phyloP scores from a whole-genome alignment of 805 yeast genomes.

The Saturnispora mendoncae region DNA sequence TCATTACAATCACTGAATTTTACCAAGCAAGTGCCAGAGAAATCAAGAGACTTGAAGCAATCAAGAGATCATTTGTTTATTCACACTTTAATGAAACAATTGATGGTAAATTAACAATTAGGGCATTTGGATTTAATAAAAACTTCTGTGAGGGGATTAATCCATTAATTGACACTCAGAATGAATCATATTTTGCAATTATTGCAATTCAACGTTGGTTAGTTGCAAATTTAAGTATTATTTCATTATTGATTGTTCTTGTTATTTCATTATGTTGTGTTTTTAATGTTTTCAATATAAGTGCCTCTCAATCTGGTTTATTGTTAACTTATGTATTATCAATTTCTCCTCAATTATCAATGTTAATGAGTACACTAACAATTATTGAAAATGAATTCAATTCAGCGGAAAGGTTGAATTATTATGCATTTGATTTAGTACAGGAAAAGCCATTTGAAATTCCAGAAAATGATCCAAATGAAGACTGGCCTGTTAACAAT shows the following conservation, averaged over 20 bases:
- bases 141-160: no score
- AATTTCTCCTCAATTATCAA: slow-evolving; percentile 44
- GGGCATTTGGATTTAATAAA: slow-evolving; percentile 41
- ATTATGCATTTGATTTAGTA: slow-evolving; percentile 54
- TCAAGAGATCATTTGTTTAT: slow-evolving; percentile 61
- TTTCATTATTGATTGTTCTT: no score
- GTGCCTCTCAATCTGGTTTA: slow-evolving; percentile 60
- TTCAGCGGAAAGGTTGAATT: slow-evolving; percentile 61
- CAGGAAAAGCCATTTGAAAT: slow-evolving; percentile 53
- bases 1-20: slow-evolving; percentile 38
- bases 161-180: slow-evolving; percentile 43
- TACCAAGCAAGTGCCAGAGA: slow-evolving; percentile 71
- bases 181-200: slow-evolving; percentile 56
- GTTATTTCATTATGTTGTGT: slow-evolving; percentile 51
- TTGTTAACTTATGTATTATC: slow-evolving; percentile 54
- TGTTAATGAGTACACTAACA: slow-evolving; percentile 43
- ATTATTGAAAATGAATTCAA: slow-evolving; percentile 72
- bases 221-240: slow-evolving; percentile 40
- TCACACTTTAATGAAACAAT: slow-evolving; percentile 63
- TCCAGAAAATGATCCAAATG: not conserved
- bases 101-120: slow-evolving; percentile 56
- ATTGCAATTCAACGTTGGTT: slow-evolving; percentile 70
- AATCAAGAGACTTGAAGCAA: slow-evolving; percentile 66
- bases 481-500: slow-evolving; percentile 51
- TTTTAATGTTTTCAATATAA: slow-evolving; percentile 47